These are phyloP conservation scores for Talaromyces sp. DNA, from an alignment of 2,329 filamentous ascomycete genomes.

Conservation along the genomic window DNA sequence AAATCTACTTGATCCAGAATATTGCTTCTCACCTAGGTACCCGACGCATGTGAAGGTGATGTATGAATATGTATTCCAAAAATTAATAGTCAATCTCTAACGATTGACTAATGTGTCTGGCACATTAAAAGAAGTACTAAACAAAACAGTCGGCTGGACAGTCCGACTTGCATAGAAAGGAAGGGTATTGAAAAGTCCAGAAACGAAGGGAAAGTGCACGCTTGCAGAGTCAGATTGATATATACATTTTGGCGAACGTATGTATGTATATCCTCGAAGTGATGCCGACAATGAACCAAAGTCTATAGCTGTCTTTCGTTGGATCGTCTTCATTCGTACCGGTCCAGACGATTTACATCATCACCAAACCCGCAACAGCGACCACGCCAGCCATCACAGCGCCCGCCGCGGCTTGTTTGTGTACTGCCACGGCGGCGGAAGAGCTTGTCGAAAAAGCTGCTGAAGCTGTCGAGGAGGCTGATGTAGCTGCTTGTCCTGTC, in stretches of 20 bases:
- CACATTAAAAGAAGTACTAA: neutral
- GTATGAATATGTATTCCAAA: neutral
- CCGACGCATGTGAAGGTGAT: neutral
- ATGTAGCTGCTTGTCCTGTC: neutral
- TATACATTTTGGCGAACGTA: neutral
- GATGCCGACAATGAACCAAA: neutral
- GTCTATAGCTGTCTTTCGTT: neutral
- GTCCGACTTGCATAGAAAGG: neutral
- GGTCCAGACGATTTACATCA: conserved; percentile 29
- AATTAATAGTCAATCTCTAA: neutral
- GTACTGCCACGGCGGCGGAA: conserved; percentile 13
- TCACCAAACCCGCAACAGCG: conserved; percentile 31
- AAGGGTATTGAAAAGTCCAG: neutral
- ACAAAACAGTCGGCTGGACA: neutral
- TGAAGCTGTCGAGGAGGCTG: conserved; percentile 8
- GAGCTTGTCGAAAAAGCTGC: conserved; percentile 19
- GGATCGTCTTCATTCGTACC: neutral
- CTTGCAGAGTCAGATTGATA: neutral
- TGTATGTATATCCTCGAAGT: neutral
- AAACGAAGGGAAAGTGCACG: neutral
- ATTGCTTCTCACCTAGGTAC: no score
- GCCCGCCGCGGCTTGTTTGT: conserved; percentile 25
- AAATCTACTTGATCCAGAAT: neutral
- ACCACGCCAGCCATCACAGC: conserved; percentile 30
- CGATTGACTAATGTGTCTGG: neutral